Evolutionary conservation across 805 yeast species (phyloP).

Genomic region (Grigorovia transvaalensis): DNA sequence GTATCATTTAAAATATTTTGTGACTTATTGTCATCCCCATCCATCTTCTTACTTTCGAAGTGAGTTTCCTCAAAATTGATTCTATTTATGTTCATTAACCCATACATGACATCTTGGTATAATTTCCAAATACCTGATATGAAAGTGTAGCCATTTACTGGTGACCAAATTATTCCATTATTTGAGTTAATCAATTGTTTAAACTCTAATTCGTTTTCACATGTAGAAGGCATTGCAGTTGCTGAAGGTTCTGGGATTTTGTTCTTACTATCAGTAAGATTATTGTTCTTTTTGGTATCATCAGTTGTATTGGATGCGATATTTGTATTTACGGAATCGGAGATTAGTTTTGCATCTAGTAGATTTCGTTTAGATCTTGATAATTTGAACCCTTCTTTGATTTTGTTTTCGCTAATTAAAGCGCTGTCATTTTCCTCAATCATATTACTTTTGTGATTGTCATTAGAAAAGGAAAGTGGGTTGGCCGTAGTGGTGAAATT

Average conservation of each 20-base stretch:
- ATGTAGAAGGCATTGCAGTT: neutral
- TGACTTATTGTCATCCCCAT: neutral
- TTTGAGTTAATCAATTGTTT: constrained; percentile 26
- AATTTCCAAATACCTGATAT: constrained; percentile 79
- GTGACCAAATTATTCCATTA: constrained; percentile 80
- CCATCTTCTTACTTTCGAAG: neutral
- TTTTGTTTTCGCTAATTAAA: neutral
- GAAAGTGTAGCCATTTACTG: constrained; percentile 73
- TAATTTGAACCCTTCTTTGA: neutral
- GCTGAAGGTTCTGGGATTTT: neutral
- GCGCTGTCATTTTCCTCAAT: no score
- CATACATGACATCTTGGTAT: constrained; percentile 26
- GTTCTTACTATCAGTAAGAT: neutral
- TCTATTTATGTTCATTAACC: constrained; percentile 10
- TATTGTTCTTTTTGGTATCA: neutral
- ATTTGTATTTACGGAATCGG: neutral
- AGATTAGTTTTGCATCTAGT: neutral
- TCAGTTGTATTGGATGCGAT: neutral
- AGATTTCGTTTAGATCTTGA: neutral
- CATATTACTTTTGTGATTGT: no score
- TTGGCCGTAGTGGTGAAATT: neutral
- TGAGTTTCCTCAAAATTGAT: neutral
- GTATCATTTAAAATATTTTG: neutral
- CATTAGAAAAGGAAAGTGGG: no score
- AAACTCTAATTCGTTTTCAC: neutral